Evolutionary conservation across 352 stramenopile species (phyloP), one percentile per base, ranked within the genome.

Genomic region (Plasmopara halstedii): DNA sequence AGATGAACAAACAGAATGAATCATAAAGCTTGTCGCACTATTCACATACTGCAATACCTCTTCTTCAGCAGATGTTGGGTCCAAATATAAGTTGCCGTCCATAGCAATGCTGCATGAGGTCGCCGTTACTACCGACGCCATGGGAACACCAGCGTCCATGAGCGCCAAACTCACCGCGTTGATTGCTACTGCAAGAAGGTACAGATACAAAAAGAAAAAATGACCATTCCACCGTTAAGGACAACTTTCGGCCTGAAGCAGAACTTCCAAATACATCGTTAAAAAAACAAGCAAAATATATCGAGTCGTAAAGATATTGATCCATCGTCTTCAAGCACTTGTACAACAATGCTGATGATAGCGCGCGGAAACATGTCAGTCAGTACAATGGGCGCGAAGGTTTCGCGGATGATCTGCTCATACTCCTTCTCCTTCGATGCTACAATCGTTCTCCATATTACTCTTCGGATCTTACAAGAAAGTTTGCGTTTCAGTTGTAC

Each of bases 311-410:
- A 76, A 57, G 68, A 76, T 76, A 83, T 73, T 31, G 80, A 87
- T 36, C 80, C 80, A 52, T 86, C 73, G 62, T 89, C 75, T 50
- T 92, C 75, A 43, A 92, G 72, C 32, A 92, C 76, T 71, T 92
- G 80, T 22, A 92, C 76, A 22, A 88, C 72, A 54, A 92, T 81
- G 60, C 75, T 87, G 64, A 92, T 88, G 32, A 92, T 66, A n/a
- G 80, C 76, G 43, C 80, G 77, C 32, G 80, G 74, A 58, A 74
- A 91, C n/a, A 59, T 80, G 34, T 88, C 71, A 13, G 64, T 67
- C 31, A 87, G 36, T 37, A 91, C 58, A 19, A 88, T 55, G 15
- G 77, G 70, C 47, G 76, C 67, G 50, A 89, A 91, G 17, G 78
- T 88, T 49, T 86, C 52, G 6, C 77, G 74, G 41, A 91, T 79